Evolutionary conservation across 768 basidiomycete species (phyloP), one percentile per base, ranked within the genome.

Genomic region (Guyanaporus albipodus): DNA sequence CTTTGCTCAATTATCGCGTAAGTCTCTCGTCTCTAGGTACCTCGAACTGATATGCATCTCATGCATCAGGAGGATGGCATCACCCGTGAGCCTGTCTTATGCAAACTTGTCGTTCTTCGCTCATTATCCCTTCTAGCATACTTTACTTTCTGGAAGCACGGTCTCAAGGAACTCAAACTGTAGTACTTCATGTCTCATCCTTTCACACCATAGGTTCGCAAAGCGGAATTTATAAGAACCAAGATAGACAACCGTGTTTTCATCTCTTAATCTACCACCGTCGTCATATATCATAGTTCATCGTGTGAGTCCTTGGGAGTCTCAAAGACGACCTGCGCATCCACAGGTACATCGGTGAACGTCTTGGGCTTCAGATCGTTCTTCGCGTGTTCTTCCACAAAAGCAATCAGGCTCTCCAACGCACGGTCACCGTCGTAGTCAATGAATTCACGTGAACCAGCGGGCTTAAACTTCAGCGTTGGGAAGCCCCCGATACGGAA

Each of bases 61-160:
- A 37, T n/a, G 22, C 51, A 35, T 57, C 54, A 84, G 82, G 83
- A 77, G 68, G 90, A 92, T 67, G 88, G 88, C 55, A 53, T 79
- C 52, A 92, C 91, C 26, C 89, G 89, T 91, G 67, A 64, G 85
- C 75, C 17, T 28, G 19, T 44, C 12, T 3, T 10, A 0, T 5
- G 7, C n/a, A 32, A 7, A 18, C 14, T 7, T 10, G 15, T 33
- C 10, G 22, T 6, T 17, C 19, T 33, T 32, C 54, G 6, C 50
- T 46, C 46, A 55, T 28, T 50, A 35, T 24, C 39, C 33, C 49
- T 6, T 40, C 38, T 56, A 87, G 91, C 91, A 41, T 94, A 88
- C 67, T 81, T 95, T 69, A 93, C 85, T 26, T 89, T 94, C 77
- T 97, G 94, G 94, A 95, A 88, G 72, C 81, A 97, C 70, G 95